Evolutionary conservation across 2,329 filamentous ascomycete genomes (phyloP), one percentile per base, ranked within the genome.

Genomic region (Stachybotrys echinatus): DNA sequence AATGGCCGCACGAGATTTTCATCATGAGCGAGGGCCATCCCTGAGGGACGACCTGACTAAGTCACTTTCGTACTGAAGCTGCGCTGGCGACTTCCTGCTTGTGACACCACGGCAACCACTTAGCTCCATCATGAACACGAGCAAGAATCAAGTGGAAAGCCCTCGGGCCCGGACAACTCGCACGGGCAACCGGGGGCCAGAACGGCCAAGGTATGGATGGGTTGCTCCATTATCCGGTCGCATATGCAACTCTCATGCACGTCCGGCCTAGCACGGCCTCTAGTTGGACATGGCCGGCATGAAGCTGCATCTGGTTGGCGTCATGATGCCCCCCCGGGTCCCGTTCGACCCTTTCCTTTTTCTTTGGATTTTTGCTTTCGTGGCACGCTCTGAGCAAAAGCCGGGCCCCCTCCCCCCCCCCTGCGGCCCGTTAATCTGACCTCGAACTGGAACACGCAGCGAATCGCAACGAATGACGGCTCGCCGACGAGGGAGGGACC

Each of bases 341-440:
- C n/a, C n/a, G n/a, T n/a, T n/a, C n/a, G n/a, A n/a, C n/a, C n/a
- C n/a, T n/a, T n/a, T n/a, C n/a, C n/a, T 37, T 37, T 37, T 37
- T 37, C 31, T 17, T 37, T 10, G 17, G 18, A 3, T 34, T 40
- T 40, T 64, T 64, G 65, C 64, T 61, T 60, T 71, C 67, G 67
- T 71, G 68, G 68, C 68, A 70, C 52, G 45, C 55, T 53, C 40
- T 59, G 56, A 58, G 55, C 55, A 55, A 3, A 14, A 34, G 27
- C 27, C 10, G 14, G 14, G 27, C 27, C 27, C 27, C 10, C 10
- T 10, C 14, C 10, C 14, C 14, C 27, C 14, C 14, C 27, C 27
- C 10, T 34, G 27, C 27, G 27, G 27, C 27, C 27, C 27, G 27
- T 34, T 34, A 34, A 34, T 34, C 27, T 34, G 27, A 34, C 27